A percentile compares a stretch with the other conserved stretches of the same genome.
phyloP scores from a whole-genome alignment of 768 basidiomycete genomes.

The Pisolithus marmoratus region DNA sequence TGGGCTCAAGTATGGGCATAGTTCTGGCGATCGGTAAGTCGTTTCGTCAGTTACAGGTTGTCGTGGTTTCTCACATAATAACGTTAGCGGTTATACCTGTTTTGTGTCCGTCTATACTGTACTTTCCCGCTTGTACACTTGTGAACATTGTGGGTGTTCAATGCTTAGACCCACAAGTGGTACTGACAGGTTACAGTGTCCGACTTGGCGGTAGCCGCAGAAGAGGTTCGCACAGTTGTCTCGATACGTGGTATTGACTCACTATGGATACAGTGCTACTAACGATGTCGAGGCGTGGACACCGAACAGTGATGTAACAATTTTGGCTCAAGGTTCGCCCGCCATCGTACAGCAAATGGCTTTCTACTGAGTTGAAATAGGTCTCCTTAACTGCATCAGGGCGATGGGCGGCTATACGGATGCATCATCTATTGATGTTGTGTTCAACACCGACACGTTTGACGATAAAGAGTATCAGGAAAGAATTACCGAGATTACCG shows the following conservation, averaged over 20 bases:
- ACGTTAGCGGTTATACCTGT: conserved; percentile 51
- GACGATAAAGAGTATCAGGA: conserved; percentile 49
- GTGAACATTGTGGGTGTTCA: conserved; percentile 50
- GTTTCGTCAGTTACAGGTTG: not conserved
- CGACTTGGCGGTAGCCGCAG: conserved; percentile 50
- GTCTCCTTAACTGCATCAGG: conserved; percentile 57
- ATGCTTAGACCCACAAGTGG: not conserved
- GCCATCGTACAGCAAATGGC: not conserved
- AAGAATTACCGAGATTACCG: conserved; percentile 38
- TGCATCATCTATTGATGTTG: conserved; percentile 41
- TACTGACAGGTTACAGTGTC: conserved; percentile 37
- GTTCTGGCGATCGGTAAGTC: conserved; percentile 59
- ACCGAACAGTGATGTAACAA: conserved; percentile 47
- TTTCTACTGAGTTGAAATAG: conserved; percentile 21
- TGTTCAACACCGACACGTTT: conserved; percentile 58
- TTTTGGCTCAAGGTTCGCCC: conserved; percentile 47
- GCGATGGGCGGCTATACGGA: conserved; percentile 58
- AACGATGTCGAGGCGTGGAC: conserved; percentile 53
- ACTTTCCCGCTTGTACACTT: conserved; percentile 49
- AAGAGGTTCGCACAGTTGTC: conserved; percentile 43
- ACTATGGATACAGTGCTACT: conserved; percentile 36
- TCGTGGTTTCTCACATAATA: not conserved
- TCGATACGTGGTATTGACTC: not conserved
- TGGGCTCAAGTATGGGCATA: conserved; percentile 59
- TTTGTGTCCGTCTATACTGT: conserved; percentile 54